phyloP scores from a whole-genome alignment of 1,284 basidiomycete genomes.

The Malassezia vespertilionis region DNA sequence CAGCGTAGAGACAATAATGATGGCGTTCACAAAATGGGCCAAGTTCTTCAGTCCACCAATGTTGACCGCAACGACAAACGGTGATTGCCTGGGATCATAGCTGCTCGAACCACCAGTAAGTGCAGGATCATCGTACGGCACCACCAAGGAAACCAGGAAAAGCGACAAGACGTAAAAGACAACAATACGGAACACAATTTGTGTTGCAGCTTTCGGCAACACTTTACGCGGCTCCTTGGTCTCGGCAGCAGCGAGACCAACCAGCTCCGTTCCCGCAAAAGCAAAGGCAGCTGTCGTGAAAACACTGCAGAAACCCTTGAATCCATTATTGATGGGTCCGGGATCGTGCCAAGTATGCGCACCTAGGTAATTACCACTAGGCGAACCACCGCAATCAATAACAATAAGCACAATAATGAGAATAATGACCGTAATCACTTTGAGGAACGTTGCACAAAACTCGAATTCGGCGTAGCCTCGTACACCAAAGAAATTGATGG shows the following conservation, averaged over 20 bases:
- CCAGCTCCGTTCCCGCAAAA: conserved; percentile 50
- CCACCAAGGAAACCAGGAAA: conserved; percentile 54
- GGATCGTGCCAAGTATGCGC: conserved; percentile 35
- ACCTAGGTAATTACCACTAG: conserved; percentile 30
- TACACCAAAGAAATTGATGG: conserved; percentile 46
- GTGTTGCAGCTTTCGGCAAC: conserved; percentile 52
- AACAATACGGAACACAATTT: conserved; percentile 50
- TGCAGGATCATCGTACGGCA: conserved; percentile 45
- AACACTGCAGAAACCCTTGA: conserved; percentile 42
- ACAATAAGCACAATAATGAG: conserved; percentile 41
- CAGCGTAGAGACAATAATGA: conserved; percentile 49
- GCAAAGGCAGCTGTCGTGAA: conserved; percentile 43
- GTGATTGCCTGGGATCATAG: conserved; percentile 49
- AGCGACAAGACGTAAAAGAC: conserved; percentile 55
- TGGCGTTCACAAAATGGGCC: conserved; percentile 51
- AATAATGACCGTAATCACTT: conserved; percentile 38
- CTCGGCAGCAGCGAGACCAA: conserved; percentile 61
- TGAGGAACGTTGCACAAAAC: conserved; percentile 36
- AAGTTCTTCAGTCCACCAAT: conserved; percentile 49
- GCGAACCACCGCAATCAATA: conserved; percentile 37
- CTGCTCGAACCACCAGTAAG: conserved; percentile 31
- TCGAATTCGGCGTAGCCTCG: conserved; percentile 44
- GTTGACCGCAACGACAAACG: conserved; percentile 52
- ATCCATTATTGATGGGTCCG: conserved; percentile 41
- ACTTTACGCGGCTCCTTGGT: conserved; percentile 51